Conservation (phyloP, 495 filamentous ascomycete genomes). For the Tuber magnatum region DNA sequence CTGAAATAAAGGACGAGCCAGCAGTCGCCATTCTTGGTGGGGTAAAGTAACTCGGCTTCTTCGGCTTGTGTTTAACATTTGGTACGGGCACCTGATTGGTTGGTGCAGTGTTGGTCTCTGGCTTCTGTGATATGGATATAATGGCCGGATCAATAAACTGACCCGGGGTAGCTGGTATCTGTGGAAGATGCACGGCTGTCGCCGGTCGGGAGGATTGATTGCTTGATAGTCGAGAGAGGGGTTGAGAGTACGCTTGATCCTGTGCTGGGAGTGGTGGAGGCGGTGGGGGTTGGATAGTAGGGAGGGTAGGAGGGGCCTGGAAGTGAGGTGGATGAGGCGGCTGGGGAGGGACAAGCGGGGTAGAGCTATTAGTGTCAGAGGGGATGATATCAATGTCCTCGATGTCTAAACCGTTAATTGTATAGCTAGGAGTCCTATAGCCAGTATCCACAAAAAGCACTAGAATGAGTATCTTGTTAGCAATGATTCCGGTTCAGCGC, state of each 20-base stretch:
- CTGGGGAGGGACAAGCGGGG: slow-evolving; percentile 33
- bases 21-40: slow-evolving; percentile 21
- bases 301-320: slow-evolving; percentile 4
- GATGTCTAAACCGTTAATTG: slow-evolving; percentile 52
- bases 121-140: slow-evolving; percentile 36
- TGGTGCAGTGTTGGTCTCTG: neutral
- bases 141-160: slow-evolving; percentile 53
- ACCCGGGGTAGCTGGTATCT: slow-evolving; percentile 22
- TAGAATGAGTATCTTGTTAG: slow-evolving; percentile 27
- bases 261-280: slow-evolving; percentile 13
- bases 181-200: slow-evolving; percentile 16
- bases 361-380: slow-evolving; percentile 16
- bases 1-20: neutral
- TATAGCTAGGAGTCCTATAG: slow-evolving; percentile 46
- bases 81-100: slow-evolving; percentile 16
- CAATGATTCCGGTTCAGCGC: slow-evolving; percentile 19
- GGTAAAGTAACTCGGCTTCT: slow-evolving; percentile 23
- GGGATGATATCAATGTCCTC: slow-evolving; percentile 51
- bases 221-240: slow-evolving; percentile 15
- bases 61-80: slow-evolving; percentile 11
- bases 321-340: slow-evolving; percentile 10
- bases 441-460: slow-evolving; percentile 40
- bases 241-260: slow-evolving; percentile 18
- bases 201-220: slow-evolving; percentile 18
- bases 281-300: slow-evolving; percentile 9